Percentiles rank a stretch among this genome's conserved stretches.
Evolutionary conservation across 2,329 filamentous ascomycete genomes (phyloP).

Genomic region (Xylariaceae sp.): DNA sequence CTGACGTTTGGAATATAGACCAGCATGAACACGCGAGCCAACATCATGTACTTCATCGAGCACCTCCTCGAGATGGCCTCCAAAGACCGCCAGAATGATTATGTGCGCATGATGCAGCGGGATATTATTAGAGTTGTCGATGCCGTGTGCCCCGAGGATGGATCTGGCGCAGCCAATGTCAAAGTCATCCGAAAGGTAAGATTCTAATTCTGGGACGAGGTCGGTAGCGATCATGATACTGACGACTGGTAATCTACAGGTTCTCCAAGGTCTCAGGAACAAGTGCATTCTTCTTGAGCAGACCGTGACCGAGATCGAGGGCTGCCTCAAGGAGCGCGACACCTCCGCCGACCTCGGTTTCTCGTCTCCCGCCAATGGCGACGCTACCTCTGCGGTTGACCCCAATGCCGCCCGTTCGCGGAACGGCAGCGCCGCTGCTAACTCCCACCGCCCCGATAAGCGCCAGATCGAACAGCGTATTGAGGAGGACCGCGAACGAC

Average conservation of each 20-base stretch:
- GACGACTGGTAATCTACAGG: constrained; percentile 44
- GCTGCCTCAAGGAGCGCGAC: constrained; percentile 79
- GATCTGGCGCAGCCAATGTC: constrained; percentile 88
- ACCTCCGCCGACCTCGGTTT: constrained; percentile 59
- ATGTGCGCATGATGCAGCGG: constrained; percentile 91
- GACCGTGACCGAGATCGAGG: constrained; percentile 78
- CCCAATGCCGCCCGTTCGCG: constrained; percentile 39
- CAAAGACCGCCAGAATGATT: constrained; percentile 75
- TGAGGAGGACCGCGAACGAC: constrained; percentile 92
- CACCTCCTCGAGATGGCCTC: constrained; percentile 86
- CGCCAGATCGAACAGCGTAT: constrained; percentile 93
- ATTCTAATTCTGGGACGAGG: neutral
- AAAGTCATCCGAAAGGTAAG: constrained; percentile 84
- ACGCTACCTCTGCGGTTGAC: constrained; percentile 46
- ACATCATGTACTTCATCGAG: constrained; percentile 99
- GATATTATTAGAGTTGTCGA: constrained; percentile 92
- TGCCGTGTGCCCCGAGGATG: constrained; percentile 84
- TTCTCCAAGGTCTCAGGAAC: constrained; percentile 68
- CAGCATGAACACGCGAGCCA: constrained; percentile 95
- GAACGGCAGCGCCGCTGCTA: constrained; percentile 31
- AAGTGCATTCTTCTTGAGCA: constrained; percentile 76
- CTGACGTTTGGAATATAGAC: constrained; percentile 54
- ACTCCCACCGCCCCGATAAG: constrained; percentile 65
- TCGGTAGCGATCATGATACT: neutral
- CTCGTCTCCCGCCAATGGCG: constrained; percentile 50